A percentile compares a stretch with the other conserved stretches of the same genome.
These are phyloP conservation scores for Kodamaea alishanica DNA, from an alignment of 1,139 yeast genomes.

Conservation along the genomic window DNA sequence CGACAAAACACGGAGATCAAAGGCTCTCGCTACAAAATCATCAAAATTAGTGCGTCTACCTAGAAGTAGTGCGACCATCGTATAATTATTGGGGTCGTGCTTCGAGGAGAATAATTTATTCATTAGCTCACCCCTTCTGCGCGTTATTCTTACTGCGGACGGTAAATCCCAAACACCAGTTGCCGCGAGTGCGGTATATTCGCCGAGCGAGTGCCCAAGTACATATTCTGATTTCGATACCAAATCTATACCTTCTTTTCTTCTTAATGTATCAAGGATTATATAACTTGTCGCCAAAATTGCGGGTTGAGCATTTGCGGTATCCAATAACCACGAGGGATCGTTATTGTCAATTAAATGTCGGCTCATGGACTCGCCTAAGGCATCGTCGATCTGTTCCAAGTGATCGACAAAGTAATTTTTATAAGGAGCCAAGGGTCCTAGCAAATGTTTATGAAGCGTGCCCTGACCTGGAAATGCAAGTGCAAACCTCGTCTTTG, in stretches of 20 bases:
- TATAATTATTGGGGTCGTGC: conserved; percentile 17
- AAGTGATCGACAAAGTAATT: conserved; percentile 18
- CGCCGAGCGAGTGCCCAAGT: conserved; percentile 62
- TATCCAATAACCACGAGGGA: conserved; percentile 23
- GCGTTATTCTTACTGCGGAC: conserved; percentile 47
- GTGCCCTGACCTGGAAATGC: conserved; percentile 47
- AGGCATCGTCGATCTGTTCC: conserved; percentile 58
- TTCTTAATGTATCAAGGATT: conserved; percentile 15
- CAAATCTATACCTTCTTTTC: not conserved
- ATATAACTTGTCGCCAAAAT: conserved; percentile 48
- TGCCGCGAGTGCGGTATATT: conserved; percentile 48
- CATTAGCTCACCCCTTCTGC: conserved; percentile 52
- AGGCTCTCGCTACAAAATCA: conserved; percentile 19
- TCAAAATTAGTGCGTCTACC: conserved; percentile 17
- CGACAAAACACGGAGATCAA: conserved; percentile 28
- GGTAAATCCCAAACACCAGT: conserved; percentile 37
- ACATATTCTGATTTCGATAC: conserved; percentile 15
- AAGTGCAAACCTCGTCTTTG: conserved; percentile 20
- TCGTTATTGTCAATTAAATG: conserved; percentile 14
- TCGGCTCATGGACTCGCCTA: conserved; percentile 46
- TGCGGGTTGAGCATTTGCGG: conserved; percentile 62
- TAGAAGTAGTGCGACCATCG: conserved; percentile 39
- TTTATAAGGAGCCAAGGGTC: conserved; percentile 22
- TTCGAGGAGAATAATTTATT: conserved; percentile 19
- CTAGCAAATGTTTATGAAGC: conserved; percentile 26